phyloP scores from a whole-genome alignment of 176 grass and related monocot species.

The Cocos nucifera region DNA sequence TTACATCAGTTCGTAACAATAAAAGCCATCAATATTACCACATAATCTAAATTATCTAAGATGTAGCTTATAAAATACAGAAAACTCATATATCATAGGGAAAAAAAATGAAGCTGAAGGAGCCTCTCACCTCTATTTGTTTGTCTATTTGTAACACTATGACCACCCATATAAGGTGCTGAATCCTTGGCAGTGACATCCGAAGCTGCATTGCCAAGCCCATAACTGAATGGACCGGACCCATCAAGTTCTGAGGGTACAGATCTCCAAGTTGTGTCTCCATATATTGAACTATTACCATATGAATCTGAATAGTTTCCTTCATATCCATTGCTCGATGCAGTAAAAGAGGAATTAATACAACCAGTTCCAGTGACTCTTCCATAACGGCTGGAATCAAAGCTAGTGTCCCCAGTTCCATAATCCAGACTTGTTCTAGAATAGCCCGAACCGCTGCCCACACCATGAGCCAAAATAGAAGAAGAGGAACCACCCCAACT shows the following conservation, averaged over 20 bases:
- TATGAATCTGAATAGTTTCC: constrained; percentile 33
- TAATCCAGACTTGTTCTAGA: constrained; percentile 24
- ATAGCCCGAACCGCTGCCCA: constrained; percentile 35
- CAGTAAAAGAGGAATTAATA: constrained; percentile 45
- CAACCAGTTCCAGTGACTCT: constrained; percentile 42
- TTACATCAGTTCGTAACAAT: too few species aligned
- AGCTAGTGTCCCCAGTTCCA: constrained; percentile 39
- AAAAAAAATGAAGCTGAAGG: too few species aligned
- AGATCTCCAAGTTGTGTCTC: constrained; percentile 51
- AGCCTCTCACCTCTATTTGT: constrained; percentile 1
- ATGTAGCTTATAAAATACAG: too few species aligned
- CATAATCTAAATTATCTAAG: too few species aligned
- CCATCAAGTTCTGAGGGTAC: constrained; percentile 50
- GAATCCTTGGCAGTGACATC: constrained; percentile 41
- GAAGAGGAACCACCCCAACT: constrained; percentile 32
- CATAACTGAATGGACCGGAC: constrained; percentile 49
- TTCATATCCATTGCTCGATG: constrained; percentile 42
- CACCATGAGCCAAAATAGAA: constrained; percentile 33
- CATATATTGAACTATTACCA: constrained; percentile 58
- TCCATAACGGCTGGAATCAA: constrained; percentile 34
- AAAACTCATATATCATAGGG: too few species aligned
- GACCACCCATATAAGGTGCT: constrained; percentile 39
- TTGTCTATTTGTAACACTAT: constrained; percentile 67
- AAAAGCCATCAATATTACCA: too few species aligned
- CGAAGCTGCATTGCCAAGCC: constrained; percentile 48